phyloP scores from a whole-genome alignment of 23 red algal species.

The Gracilaria caudata region DNA sequence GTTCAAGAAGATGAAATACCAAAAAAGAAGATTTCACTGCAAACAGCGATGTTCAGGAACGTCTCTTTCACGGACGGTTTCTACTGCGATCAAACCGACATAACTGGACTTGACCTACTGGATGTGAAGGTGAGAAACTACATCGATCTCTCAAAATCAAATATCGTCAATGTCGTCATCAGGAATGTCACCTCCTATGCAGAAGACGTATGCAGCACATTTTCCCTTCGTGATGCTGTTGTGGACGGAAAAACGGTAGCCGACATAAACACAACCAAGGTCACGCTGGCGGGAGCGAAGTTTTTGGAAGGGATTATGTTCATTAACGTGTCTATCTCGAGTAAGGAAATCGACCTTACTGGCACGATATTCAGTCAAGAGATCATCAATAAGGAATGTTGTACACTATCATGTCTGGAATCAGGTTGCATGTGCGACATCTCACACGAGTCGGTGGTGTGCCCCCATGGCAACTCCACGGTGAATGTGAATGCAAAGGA shows the following conservation, averaged over 20 bases:
- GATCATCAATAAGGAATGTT: conserved; percentile 44
- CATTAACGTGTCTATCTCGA: conserved; percentile 30
- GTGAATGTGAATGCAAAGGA: conserved; percentile 41
- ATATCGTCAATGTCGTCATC: conserved; percentile 25
- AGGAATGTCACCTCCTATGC: conserved; percentile 33
- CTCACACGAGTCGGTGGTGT: conserved; percentile 26
- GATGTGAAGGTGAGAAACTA: conserved; percentile 1
- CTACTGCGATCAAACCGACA: conserved; percentile 50
- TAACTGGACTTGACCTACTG: conserved; percentile 25
- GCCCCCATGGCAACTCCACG: conserved; percentile 23
- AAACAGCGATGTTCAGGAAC: conserved; percentile 9
- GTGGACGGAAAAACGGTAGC: conserved; percentile 19
- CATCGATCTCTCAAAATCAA: conserved; percentile 43
- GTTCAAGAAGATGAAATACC: background rate
- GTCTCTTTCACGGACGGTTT: conserved; percentile 47
- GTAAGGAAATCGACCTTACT: conserved; percentile 18
- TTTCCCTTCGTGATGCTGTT: conserved; percentile 28
- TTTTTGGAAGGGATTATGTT: conserved; percentile 32
- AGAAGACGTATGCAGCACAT: conserved; percentile 44
- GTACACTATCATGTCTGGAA: conserved; percentile 32
- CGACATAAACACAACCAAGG: conserved; percentile 39
- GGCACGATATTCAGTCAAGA: conserved; percentile 39
- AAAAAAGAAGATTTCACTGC: conserved; percentile 16
- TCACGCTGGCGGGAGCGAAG: conserved; percentile 21
- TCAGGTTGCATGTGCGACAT: conserved; percentile 43